phyloP scores from a whole-genome alignment of 1,284 basidiomycete genomes.

The Leccinum glutinopallens region DNA sequence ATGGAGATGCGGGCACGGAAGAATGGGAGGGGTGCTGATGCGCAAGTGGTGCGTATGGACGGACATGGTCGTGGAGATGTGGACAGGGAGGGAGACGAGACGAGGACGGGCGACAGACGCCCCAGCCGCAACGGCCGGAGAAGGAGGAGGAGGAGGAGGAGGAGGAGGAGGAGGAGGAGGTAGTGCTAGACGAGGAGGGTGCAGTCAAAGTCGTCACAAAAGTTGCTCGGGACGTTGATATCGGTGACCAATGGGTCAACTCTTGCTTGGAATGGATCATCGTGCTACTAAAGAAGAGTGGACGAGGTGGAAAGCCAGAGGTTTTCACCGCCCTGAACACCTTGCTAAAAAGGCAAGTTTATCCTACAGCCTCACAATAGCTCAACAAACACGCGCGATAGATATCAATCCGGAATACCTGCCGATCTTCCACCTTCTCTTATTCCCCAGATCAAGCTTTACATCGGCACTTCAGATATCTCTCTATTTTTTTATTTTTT shows the following conservation, averaged over 20 bases:
- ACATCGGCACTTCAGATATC: conserved; percentile 74
- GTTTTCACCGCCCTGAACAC: conserved; percentile 81
- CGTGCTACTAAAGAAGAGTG: conserved; percentile 77
- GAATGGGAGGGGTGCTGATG: too few relatives aligned
- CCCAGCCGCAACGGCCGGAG: conserved; percentile 12
- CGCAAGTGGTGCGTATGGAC: too few relatives aligned
- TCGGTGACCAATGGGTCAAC: conserved; percentile 80
- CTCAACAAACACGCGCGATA: conserved; percentile 31
- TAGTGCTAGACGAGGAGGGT: conserved; percentile 59
- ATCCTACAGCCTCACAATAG: conserved; percentile 16
- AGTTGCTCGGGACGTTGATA: conserved; percentile 67
- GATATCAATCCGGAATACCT: conserved; percentile 69
- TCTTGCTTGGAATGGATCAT: conserved; percentile 80
- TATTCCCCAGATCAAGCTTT: conserved; percentile 72
- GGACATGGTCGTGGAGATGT: too few relatives aligned
- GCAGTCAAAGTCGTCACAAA: conserved; percentile 73
- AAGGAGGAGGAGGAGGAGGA: conserved; percentile 19
- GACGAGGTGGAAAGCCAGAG: conserved; percentile 77
- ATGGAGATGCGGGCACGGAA: background rate
- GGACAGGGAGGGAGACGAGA: background rate
- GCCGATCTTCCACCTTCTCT: conserved; percentile 61
- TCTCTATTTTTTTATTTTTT: conserved; percentile 51
- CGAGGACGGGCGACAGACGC: conserved; percentile 30
- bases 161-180: conserved; percentile 32
- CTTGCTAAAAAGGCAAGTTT: conserved; percentile 64